phyloP scores from a whole-genome alignment of 148 eudicot genomes.

The Selenicereus undatus region DNA sequence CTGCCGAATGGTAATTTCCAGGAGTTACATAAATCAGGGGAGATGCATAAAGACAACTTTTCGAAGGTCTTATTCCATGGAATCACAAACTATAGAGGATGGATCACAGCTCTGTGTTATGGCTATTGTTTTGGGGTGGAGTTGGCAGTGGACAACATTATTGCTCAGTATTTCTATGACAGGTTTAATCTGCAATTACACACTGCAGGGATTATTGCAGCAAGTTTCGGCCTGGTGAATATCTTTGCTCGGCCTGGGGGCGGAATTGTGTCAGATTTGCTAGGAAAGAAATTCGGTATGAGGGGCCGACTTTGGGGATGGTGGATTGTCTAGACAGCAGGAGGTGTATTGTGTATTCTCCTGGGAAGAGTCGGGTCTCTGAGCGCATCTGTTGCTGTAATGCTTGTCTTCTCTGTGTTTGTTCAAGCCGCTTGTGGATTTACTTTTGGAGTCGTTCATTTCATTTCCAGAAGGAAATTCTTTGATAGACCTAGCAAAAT shows the following conservation, averaged over 20 bases:
- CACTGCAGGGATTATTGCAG: constrained; percentile 24
- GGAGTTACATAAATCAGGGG: constrained; percentile 8
- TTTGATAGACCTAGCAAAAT: not conserved
- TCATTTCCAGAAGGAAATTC: constrained; percentile 71
- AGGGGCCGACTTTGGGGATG: too few species aligned
- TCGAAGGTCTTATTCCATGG: constrained; percentile 12
- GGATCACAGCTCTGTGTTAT: constrained; percentile 16
- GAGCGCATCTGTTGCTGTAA: too few species aligned
- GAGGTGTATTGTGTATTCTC: too few species aligned
- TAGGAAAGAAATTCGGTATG: too few species aligned
- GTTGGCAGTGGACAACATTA: constrained; percentile 16
- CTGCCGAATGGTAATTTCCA: constrained; percentile 14
- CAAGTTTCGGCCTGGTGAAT: constrained; percentile 19
- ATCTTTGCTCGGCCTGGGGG: constrained; percentile 16
- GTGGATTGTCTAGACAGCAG: too few species aligned
- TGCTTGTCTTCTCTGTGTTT: too few species aligned
- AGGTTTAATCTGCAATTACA: constrained; percentile 16
- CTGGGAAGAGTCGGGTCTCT: too few species aligned
- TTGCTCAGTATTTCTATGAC: constrained; percentile 19
- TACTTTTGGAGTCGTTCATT: constrained; percentile 77
- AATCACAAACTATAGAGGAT: constrained; percentile 18
- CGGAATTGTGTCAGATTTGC: constrained; percentile 15
- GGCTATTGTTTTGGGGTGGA: constrained; percentile 22
- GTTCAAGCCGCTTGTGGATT: constrained; percentile 52
- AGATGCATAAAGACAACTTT: constrained; percentile 7